Evolutionary conservation across 331 rosid species (phyloP).

Genomic region (Malus hybrid): DNA sequence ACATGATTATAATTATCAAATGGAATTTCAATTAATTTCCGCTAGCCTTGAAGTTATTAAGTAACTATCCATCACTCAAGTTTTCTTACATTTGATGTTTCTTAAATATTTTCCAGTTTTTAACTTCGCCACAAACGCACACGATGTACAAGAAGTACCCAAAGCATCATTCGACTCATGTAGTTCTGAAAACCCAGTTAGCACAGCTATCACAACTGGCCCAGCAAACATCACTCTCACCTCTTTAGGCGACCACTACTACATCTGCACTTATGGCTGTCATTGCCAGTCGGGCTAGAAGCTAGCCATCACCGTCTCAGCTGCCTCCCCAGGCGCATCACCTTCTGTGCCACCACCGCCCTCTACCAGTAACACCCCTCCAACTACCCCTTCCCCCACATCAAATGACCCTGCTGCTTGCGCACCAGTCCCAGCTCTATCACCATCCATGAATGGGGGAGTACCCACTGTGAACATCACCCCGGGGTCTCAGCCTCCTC

Average conservation of each 20-base stretch:
- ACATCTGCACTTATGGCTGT: conserved; percentile 22
- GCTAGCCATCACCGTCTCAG: conserved; percentile 29
- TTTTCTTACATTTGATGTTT: neutral
- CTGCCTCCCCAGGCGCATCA: neutral
- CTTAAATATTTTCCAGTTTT: conserved; percentile 11
- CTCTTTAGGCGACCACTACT: conserved; percentile 23
- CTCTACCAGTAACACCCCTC: neutral
- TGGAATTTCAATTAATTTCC: no score
- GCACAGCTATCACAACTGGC: neutral
- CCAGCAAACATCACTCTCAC: conserved; percentile 26
- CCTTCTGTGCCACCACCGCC: neutral
- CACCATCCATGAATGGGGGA: neutral
- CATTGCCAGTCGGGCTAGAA: conserved; percentile 40
- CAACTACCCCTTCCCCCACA: neutral
- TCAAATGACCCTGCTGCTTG: neutral
- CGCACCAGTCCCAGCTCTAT: neutral
- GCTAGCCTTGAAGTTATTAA: no score
- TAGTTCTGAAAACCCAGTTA: neutral
- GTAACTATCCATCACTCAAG: neutral
- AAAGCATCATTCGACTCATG: conserved; percentile 31
- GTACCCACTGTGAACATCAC: neutral
- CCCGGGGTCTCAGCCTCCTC: neutral
- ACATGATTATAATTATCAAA: no score
- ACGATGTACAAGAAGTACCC: conserved; percentile 22
- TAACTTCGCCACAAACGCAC: conserved; percentile 2